These are phyloP conservation scores for Phallus indusiatus DNA, from an alignment of 768 basidiomycete species.

Conservation along the genomic window DNA sequence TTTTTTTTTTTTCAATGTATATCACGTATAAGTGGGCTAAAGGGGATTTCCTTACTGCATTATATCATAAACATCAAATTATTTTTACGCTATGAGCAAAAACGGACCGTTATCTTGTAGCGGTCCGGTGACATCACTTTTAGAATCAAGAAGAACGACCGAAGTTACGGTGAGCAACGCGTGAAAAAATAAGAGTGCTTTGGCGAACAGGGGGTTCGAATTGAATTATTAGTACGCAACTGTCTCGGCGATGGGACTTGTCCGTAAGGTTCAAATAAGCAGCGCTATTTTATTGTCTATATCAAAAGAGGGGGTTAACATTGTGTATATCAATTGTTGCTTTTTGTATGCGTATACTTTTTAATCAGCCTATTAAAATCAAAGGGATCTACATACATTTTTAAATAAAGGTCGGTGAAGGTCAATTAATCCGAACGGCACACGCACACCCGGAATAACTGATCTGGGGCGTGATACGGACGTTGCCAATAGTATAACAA, in stretches of 20 bases:
- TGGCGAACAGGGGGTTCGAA: background rate
- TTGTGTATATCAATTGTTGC: no score
- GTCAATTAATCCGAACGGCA: background rate
- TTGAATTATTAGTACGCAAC: background rate
- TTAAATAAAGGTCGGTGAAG: background rate
- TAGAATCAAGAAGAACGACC: no score
- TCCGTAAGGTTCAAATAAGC: background rate
- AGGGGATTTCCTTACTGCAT: background rate
- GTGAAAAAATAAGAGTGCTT: background rate
- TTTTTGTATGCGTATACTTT: no score
- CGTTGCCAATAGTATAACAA: background rate
- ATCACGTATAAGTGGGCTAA: background rate
- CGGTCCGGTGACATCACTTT: no score
- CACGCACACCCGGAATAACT: background rate
- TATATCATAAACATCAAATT: no score
- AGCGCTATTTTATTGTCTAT: background rate
- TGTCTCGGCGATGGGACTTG: background rate
- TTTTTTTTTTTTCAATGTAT: background rate
- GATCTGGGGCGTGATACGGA: background rate
- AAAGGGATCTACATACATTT: background rate
- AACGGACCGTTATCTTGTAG: no score
- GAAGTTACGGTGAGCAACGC: no score
- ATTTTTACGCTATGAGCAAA: no score
- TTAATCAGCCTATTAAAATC: background rate
- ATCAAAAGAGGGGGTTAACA: background rate